Evolutionary conservation across 352 stramenopile genomes (phyloP), one percentile per base, ranked within the genome.

Genomic region (Phytophthora citricola): DNA sequence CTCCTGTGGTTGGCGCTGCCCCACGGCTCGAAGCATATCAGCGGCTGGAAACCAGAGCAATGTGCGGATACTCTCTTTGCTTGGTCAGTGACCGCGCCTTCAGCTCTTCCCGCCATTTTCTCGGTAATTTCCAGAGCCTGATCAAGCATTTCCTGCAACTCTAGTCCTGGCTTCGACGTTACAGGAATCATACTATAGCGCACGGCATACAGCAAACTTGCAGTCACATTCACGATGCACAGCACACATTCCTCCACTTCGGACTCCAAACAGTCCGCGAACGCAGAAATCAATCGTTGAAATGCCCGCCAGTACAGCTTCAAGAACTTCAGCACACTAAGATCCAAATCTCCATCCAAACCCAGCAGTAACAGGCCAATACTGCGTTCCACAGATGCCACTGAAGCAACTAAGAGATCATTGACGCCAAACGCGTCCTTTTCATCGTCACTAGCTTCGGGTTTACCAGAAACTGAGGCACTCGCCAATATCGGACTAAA

Each of bases 271-370:
- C 17, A 53, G n/a, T 49, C 46, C 4, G 63, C 34, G 36, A 76
- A 81, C 22, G 59, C 45, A 5, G 73, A 39, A 17, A 86, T 73
- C 36, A 90, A 75, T 15, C 83, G 80, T 51, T 90, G 78, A 53
- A 91, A 87, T 15, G 78, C 83, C 14, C 80, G 72, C 71, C 81
- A 79, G 36, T 83, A 87, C 12, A 91, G 58, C 17, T 82, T 77
- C 10, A 90, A 50, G 49, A 85, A 72, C 63, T 80, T 79, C 6
- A 91, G 39, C 2, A 44, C 51, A n/a, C 41, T 27, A 24, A 62
- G 40, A 49, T 66, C 52, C 20, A 20, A n/a, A 9, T 40, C 17
- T 22, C 15, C 51, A 61, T 58, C 52, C 46, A 49, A 57, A 39
- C 10, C 51, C 15, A n/a, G 24, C 24, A 72, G 54, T 15, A 78